These are phyloP conservation scores for Barnettozyma vustinii DNA, from an alignment of 805 yeast genomes.

Conservation along the genomic window DNA sequence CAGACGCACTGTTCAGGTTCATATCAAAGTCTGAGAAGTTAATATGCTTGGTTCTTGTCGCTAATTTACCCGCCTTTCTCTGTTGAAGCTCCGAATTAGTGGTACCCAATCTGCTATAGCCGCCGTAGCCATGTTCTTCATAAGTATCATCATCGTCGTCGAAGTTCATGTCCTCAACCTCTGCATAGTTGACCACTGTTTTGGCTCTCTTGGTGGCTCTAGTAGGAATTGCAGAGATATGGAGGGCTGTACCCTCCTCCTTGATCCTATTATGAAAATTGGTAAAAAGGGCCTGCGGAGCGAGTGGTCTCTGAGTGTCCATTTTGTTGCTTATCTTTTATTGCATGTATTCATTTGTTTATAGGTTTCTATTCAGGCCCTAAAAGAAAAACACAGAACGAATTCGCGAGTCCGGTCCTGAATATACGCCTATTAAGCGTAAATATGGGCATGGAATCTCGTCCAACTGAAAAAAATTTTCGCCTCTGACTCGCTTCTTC, in stretches of 20 bases:
- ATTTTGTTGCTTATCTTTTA: neutral
- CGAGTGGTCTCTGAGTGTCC: conserved; percentile 24
- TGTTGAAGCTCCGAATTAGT: conserved; percentile 2
- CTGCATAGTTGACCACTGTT: conserved; percentile 76
- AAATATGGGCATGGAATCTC: neutral
- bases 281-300: conserved; percentile 78
- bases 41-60: conserved; percentile 23
- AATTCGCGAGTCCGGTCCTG: neutral
- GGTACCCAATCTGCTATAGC: conserved; percentile 2
- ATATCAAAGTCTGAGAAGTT: conserved; percentile 22
- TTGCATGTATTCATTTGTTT: neutral
- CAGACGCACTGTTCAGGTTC: conserved; percentile 29
- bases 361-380: neutral
- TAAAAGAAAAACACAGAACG: conserved; percentile 1
- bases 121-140: conserved; percentile 13
- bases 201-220: conserved; percentile 73
- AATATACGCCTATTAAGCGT: neutral
- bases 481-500: conserved; percentile 1
- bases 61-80: conserved; percentile 18
- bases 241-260: conserved; percentile 67
- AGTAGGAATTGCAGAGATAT: conserved; percentile 68
- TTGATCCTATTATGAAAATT: conserved; percentile 69
- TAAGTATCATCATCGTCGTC: conserved; percentile 42
- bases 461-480: conserved; percentile 5
- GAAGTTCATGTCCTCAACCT: conserved; percentile 61